Base-by-base conservation (phyloP, 306 rosid species). In the Notholithocarpus densiflorus region DNA sequence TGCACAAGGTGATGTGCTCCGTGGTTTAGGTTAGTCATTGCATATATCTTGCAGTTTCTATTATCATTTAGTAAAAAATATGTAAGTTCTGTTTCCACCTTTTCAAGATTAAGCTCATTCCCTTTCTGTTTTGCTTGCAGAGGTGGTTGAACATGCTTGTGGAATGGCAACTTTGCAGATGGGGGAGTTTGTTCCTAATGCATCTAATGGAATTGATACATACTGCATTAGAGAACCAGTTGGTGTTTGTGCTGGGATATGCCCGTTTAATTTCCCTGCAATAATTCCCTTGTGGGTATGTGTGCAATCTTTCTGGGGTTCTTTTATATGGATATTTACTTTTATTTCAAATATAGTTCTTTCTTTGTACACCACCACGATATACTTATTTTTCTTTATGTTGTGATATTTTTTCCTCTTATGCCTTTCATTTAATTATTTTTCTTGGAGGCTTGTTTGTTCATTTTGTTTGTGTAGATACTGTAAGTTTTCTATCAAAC, bases 221-320 rank as follows among this genome's bases (percentile, higher is more conserved):
- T 90, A 80, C 85, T 73, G 84, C 90, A 89, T 92, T 60, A 84
- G 92, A 80, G 97, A 90, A 76, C 97, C 97, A 37, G 90, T 90
- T 53, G 97, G 97, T 71, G 93, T 92, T 82, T 92, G 97, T 89
- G 95, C 92, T 20, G 97, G 97, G 74, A 89, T 92, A 71, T 92
- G 93, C 79, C 85, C 95, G 34, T 56, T 85, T 71, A 87, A 92
- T 82, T 88, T 82, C 83, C 85, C 97, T 45, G 91, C 90, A 70
- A 82, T 72, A 71, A 75, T 86, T 72, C 87, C 92, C 66, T 82
- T 92, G 83, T 92, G 95, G 97, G 97, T 92, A 87, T 55, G 91
- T 51, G 79, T 81, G 76, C 74, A 26, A 26, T 71, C 18, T 56
- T 40, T 72, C 34, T 14, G 7, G 10, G 51, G 15, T 72, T 79